phyloP scores from a whole-genome alignment of 768 basidiomycete species.

The Pleurotus djamor region DNA sequence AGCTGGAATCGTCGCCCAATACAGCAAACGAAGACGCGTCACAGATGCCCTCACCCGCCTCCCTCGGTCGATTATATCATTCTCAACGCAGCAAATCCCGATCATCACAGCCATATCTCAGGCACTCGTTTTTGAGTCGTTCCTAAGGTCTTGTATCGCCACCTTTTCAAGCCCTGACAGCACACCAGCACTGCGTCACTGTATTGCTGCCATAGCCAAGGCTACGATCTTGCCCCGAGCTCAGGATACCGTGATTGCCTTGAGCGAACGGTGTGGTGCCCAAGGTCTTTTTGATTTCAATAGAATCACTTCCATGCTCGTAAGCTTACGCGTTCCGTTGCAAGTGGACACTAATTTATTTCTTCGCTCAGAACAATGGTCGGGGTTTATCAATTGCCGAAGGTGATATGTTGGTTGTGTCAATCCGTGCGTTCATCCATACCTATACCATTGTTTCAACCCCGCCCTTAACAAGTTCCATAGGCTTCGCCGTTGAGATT shows the following conservation, averaged over 20 bases:
- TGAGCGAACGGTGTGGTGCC: conserved; percentile 39
- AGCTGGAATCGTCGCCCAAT: conserved; percentile 22
- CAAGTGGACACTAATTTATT: conserved; percentile 18
- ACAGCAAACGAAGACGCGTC: conserved; percentile 26
- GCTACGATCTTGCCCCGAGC: conserved; percentile 13
- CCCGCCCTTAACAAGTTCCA: neutral
- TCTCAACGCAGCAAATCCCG: conserved; percentile 39
- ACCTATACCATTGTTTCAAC: neutral
- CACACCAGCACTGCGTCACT: conserved; percentile 19
- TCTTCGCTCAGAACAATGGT: conserved; percentile 26
- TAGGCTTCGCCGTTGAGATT: conserved; percentile 25
- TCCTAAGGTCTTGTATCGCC: conserved; percentile 16
- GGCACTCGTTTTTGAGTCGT: conserved; percentile 29
- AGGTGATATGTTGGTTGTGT: conserved; percentile 38
- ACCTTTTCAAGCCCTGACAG: conserved; percentile 16
- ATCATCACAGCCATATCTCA: conserved; percentile 32
- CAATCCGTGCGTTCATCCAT: conserved; percentile 25
- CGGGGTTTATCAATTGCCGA: conserved; percentile 41
- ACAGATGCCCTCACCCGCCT: conserved; percentile 12
- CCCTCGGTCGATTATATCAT: conserved; percentile 23
- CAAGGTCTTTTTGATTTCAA: conserved; percentile 39
- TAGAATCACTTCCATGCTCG: conserved; percentile 19
- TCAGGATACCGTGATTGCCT: conserved; percentile 11
- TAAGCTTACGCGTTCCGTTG: neutral
- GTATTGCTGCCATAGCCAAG: conserved; percentile 18